Base-by-base conservation (phyloP, 2,329 filamentous ascomycete genomes). In the Colletotrichum higginsianum region DNA sequence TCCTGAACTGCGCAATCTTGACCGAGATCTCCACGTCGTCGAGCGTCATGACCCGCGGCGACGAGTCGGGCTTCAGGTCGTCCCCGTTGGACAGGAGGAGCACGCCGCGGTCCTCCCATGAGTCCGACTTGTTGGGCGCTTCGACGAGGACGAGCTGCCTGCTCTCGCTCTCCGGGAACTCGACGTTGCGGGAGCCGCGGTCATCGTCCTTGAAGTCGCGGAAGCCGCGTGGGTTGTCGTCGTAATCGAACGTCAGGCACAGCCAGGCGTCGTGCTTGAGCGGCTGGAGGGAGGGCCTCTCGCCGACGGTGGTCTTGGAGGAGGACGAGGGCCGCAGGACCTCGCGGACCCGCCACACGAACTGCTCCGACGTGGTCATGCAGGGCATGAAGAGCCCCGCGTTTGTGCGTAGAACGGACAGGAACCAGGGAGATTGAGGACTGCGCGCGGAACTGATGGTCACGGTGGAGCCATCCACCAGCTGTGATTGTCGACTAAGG, bases 361-460 rank as follows among this genome's bases (percentile, higher is more conserved):
- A 63, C 23, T 70, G 52, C 5, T 42, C 62, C 0, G 67, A 66
- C 4, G 62, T 66, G 8, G 67, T 42, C 30, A 70, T 61, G 23
- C 67, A 70, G 7, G 67, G 67, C 15, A 64, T 18, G n/a, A 70
- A 66, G n/a, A 70, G 46, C 3, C 40, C 40, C 2, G 55, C 47
- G 23, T 62, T 66, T 6, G 62, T 70, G 55, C 67, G 55, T 8
- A 70, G 35, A 11, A 66, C 55, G n/a, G 62, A 66, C 0, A 70
- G 62, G 5, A 60, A 70, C 16, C 49, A 26, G 15, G 49, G 35
- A 16, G 44, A 35, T 13, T 40, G 18, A 9, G 56, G 26, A 9
- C 38, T 21, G 0, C 38, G 23, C 26, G 16, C 35, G 1, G 67
- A 53, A 3, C 67, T 47, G 12, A 69, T 60, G 4, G 61, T 55